A percentile compares a stretch with the other conserved stretches of the same genome.
These are phyloP conservation scores for Salvia hispanica DNA, from an alignment of 257 asterid genomes.

Conservation along the genomic window DNA sequence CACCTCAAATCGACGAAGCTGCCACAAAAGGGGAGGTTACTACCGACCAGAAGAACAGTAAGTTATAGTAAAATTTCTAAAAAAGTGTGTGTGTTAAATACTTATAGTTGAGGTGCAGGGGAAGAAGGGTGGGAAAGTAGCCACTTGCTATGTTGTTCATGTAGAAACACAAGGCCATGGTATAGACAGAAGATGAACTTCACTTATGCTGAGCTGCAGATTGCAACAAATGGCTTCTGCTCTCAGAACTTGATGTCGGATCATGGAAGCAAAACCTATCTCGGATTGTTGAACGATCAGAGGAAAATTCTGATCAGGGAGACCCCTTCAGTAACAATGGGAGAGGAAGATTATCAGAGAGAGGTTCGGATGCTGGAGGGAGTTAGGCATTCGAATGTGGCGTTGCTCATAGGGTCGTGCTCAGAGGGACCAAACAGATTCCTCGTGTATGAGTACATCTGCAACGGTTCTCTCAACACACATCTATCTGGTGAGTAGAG, in stretches of 20 bases:
- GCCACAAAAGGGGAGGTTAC: conserved; percentile 14
- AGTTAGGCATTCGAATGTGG: conserved; percentile 48
- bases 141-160: conserved; percentile 36
- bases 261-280: conserved; percentile 38
- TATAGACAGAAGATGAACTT: conserved; percentile 33
- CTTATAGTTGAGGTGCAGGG: conserved; percentile 27
- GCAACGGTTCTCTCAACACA: conserved; percentile 51
- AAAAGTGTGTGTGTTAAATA: background rate
- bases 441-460: conserved; percentile 53
- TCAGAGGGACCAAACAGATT: conserved; percentile 44
- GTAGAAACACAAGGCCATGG: conserved; percentile 42
- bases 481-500: conserved; percentile 42
- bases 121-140: conserved; percentile 28
- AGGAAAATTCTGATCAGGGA: conserved; percentile 44
- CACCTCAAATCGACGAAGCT: conserved; percentile 32
- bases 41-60: conserved; percentile 31
- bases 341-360: conserved; percentile 41
- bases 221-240: conserved; percentile 49
- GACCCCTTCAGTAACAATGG: conserved; percentile 48
- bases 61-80: conserved; percentile 1
- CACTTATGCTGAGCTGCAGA: conserved; percentile 52
- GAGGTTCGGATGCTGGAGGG: conserved; percentile 45
- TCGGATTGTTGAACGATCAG: conserved; percentile 44
- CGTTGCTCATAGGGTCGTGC: conserved; percentile 55
- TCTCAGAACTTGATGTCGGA: conserved; percentile 31